phyloP scores from a whole-genome alignment of 257 asterid genomes.

The Salvia rosmarinus region DNA sequence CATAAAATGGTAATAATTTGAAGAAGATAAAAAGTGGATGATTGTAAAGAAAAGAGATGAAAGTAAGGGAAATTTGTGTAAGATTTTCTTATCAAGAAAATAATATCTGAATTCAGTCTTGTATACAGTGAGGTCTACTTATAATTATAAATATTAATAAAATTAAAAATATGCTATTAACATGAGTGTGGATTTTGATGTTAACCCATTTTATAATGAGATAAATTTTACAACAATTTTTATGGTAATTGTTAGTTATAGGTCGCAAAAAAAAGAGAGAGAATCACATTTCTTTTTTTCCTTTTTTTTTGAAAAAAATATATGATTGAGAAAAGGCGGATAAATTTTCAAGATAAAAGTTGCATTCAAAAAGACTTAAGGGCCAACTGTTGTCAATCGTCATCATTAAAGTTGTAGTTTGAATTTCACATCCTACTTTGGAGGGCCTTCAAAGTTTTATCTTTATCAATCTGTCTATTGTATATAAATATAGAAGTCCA shows the following conservation, averaged over 20 bases:
- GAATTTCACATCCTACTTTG: slow-evolving; percentile 27
- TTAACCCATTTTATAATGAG: too few species aligned
- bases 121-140: too few species aligned
- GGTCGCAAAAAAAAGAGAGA: not conserved
- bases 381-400: slow-evolving; percentile 22
- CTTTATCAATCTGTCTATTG: not conserved
- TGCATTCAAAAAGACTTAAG: slow-evolving; percentile 18
- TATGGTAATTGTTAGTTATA: too few species aligned
- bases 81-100: too few species aligned
- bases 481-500: not conserved
- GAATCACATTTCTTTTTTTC: not conserved
- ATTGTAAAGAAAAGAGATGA: slow-evolving; percentile 12
- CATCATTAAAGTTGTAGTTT: slow-evolving; percentile 32
- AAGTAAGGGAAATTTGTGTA: not conserved
- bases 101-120: too few species aligned
- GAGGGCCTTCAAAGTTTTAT: slow-evolving; percentile 19
- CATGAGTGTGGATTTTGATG: too few species aligned
- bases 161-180: too few species aligned
- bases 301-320: not conserved
- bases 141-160: too few species aligned
- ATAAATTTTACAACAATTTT: too few species aligned
- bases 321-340: not conserved
- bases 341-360: slow-evolving; percentile 12
- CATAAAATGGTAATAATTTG: not conserved
- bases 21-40: not conserved